phyloP scores from a whole-genome alignment of 2,329 filamentous ascomycete genomes.

The Stachybotrys chartarum region DNA sequence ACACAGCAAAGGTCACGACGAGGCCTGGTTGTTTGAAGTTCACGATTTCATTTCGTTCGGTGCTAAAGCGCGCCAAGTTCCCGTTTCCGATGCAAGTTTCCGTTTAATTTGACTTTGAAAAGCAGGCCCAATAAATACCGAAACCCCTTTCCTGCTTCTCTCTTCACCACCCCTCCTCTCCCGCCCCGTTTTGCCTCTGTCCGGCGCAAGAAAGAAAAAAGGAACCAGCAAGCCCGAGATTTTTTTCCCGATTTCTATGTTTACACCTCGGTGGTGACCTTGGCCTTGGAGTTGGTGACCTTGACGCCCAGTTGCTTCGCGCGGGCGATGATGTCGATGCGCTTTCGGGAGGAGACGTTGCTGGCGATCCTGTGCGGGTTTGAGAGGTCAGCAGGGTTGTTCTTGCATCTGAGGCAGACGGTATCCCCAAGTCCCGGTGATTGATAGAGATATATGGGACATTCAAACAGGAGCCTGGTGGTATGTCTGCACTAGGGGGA shows the following conservation, averaged over 20 bases:
- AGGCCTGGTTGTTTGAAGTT: not conserved
- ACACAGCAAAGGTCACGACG: too few species aligned
- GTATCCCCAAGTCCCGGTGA: too few species aligned
- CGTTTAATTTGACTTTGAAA: not conserved
- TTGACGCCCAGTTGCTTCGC: slow-evolving; percentile 98
- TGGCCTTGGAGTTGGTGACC: slow-evolving; percentile 99
- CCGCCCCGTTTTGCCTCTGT: not conserved
- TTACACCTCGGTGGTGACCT: slow-evolving; percentile 92
- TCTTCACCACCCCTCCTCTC: not conserved
- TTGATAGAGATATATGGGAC: too few species aligned
- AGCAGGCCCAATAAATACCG: not conserved
- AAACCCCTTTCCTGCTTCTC: not conserved
- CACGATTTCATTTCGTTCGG: not conserved
- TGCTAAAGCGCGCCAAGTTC: not conserved
- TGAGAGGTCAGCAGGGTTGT: slow-evolving; percentile 9
- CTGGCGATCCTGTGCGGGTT: slow-evolving; percentile 71
- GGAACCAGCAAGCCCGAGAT: not conserved
- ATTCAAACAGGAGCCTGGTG: too few species aligned
- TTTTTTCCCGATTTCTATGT: slow-evolving; percentile 4
- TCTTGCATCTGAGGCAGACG: too few species aligned
- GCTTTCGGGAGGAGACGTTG: slow-evolving; percentile 97
- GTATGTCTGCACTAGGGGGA: not conserved
- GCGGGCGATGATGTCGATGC: slow-evolving; percentile 93
- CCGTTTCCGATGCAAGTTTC: not conserved
- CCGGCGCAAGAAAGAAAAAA: not conserved